Evolutionary conservation across 1,139 yeast genomes (phyloP), one percentile per base, ranked within the genome.

Genomic region (Debaryomycetaceae sp.): DNA sequence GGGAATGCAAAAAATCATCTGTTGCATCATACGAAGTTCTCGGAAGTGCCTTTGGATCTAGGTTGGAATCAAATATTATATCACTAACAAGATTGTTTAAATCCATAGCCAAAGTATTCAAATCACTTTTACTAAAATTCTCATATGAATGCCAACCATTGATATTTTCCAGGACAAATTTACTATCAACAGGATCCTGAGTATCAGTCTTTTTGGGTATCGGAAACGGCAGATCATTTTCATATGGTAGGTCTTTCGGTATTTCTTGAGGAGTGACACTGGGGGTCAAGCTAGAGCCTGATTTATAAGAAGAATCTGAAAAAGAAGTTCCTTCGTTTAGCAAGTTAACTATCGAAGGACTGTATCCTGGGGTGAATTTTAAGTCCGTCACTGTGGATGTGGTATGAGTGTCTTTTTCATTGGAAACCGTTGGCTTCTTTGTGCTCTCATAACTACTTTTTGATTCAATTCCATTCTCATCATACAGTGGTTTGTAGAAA

Each of bases 31-130:
- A 8, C 7, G 26, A 8, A 8, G 7, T 11, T 22, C 26, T 11
- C 11, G 26, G 11, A 16, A 18, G 16, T 3, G 33, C 17, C 28
- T 52, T 52, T 18, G 43, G 47, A 6, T 53, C 62, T 39, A 51
- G 58, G 33, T 63, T 67, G 18, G 63, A 58, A 31, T 67, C 72
- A 42, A 54, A 58, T 62, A 71, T 67, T 38, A 70, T 67, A 42
- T 65, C 62, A 31, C 59, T 65, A 28, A 71, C 76, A 44, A 72
- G 60, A 43, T 70, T 67, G 50, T 70, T 70, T 41, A 71, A 54
- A 43, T 72, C 76, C 7, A 57, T 47, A 0, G 76, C 76, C 29
- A 71, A 51, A 17, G 67, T 41, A 38, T 67, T 60, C 42, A 72
- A 58, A 46, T 72, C 78, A 19, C 61, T 61, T 24, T 56, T 59